A percentile compares a stretch with the other conserved stretches of the same genome.
Evolutionary conservation across 306 rosid genomes (phyloP).

Genomic region (Fragaria vesca): DNA sequence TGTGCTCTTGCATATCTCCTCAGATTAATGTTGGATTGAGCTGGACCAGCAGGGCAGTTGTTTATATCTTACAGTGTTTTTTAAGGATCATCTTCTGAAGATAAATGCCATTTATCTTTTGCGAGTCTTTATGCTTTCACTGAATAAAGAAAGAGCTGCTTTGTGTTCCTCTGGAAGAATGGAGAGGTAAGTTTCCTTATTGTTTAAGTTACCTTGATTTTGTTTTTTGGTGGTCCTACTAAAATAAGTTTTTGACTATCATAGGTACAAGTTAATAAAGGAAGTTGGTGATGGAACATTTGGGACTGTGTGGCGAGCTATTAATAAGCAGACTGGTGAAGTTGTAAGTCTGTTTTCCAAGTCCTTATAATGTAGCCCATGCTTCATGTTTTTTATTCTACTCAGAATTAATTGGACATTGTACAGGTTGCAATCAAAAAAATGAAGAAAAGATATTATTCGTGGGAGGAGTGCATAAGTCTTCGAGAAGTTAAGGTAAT

Average conservation of each 20-base stretch:
- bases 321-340: slow-evolving; percentile 89
- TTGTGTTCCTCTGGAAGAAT: slow-evolving; percentile 50
- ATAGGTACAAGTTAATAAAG: slow-evolving; percentile 87
- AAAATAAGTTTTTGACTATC: not conserved
- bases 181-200: slow-evolving; percentile 73
- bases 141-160: slow-evolving; percentile 71
- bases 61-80: slow-evolving; percentile 41
- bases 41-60: slow-evolving; percentile 52
- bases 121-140: slow-evolving; percentile 45
- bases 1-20: slow-evolving; percentile 47
- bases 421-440: slow-evolving; percentile 92
- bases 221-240: not conserved
- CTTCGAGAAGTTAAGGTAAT: slow-evolving; percentile 95
- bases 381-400: not conserved
- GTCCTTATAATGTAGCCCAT: not conserved
- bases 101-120: slow-evolving; percentile 64
- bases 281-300: slow-evolving; percentile 99
- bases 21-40: slow-evolving; percentile 72
- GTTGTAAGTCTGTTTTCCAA: slow-evolving; percentile 56
- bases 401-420: slow-evolving; percentile 11
- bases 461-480: slow-evolving; percentile 97
- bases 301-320: slow-evolving; percentile 97
- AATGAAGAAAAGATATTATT: slow-evolving; percentile 93
- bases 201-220: not conserved
- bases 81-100: slow-evolving; percentile 49